Evolutionary conservation across 2,329 filamentous ascomycete species (phyloP).

Genomic region (Elsinoe fawcettii): DNA sequence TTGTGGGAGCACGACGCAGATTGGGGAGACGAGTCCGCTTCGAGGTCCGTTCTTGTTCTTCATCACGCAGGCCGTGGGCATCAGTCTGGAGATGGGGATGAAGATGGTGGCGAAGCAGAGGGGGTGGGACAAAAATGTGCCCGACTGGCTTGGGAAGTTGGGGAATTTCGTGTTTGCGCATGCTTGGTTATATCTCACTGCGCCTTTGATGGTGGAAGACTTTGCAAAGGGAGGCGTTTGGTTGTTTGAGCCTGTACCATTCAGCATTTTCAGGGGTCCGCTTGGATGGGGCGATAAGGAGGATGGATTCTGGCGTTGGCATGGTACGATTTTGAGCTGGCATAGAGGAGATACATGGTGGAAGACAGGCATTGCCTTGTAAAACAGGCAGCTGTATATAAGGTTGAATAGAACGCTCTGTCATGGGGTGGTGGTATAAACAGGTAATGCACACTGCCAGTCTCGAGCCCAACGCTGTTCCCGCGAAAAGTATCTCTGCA

Average conservation of each 20-base stretch:
- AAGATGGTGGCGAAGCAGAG: conserved; percentile 29
- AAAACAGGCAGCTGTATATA: conserved; percentile 8
- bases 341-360: conserved; percentile 58
- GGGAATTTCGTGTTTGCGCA: conserved; percentile 57
- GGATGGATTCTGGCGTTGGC: conserved; percentile 63
- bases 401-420: conserved; percentile 12
- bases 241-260: conserved; percentile 73
- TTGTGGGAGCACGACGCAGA: conserved; percentile 58
- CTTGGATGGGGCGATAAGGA: conserved; percentile 55
- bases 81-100: conserved; percentile 50
- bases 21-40: conserved; percentile 52
- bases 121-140: conserved; percentile 33
- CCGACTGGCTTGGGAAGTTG: conserved; percentile 40
- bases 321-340: conserved; percentile 48
- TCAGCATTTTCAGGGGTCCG: conserved; percentile 57
- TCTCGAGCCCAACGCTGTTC: conserved; percentile 8
- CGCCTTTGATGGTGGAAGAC: conserved; percentile 63
- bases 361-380: conserved; percentile 46
- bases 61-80: conserved; percentile 57
- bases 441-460: conserved; percentile 11
- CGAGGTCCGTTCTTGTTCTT: conserved; percentile 59
- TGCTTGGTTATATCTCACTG: conserved; percentile 61
- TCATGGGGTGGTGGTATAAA: conserved; percentile 12
- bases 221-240: conserved; percentile 66
- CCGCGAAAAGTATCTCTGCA: not conserved